A percentile compares a stretch with the other conserved stretches of the same genome.
Conservation (phyloP, 1,139 yeast genomes). For the Dujonia santamariae region DNA sequence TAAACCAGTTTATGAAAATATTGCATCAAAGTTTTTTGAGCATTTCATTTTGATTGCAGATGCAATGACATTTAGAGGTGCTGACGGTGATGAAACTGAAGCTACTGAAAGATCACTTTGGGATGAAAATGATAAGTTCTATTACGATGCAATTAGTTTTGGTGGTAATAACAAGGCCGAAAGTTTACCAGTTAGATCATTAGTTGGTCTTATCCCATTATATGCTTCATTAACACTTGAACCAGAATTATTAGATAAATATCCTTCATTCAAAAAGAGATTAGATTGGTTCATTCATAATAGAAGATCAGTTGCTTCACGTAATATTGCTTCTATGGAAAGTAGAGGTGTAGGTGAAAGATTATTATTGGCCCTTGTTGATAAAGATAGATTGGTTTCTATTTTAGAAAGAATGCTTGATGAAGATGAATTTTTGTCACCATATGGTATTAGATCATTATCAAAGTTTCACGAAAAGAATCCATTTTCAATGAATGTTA, state of each 20-base stretch:
- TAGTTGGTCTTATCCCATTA: conserved; percentile 90
- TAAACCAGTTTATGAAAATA: conserved; percentile 86
- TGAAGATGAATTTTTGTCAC: conserved; percentile 83
- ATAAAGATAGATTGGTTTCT: conserved; percentile 74
- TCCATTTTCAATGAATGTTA: conserved; percentile 84
- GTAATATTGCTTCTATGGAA: conserved; percentile 89
- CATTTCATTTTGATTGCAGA: conserved; percentile 91
- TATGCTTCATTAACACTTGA: conserved; percentile 90
- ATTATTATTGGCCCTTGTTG: conserved; percentile 74
- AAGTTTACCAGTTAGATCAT: conserved; percentile 81
- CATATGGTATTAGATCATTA: conserved; percentile 84
- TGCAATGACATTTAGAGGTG: conserved; percentile 80
- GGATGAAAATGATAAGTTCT: conserved; percentile 89
- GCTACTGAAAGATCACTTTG: conserved; percentile 68
- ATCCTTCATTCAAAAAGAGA: conserved; percentile 83
- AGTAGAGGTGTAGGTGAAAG: conserved; percentile 86
- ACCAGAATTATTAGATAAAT: conserved; percentile 74
- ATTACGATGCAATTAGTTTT: conserved; percentile 89
- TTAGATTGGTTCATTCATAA: conserved; percentile 84
- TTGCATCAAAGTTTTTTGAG: conserved; percentile 93
- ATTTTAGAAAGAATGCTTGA: conserved; percentile 82
- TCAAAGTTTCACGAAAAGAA: conserved; percentile 85
- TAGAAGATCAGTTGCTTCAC: conserved; percentile 67
- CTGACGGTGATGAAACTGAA: conserved; percentile 39
- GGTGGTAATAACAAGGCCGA: conserved; percentile 63